A percentile compares a stretch with the other conserved stretches of the same genome.
phyloP scores from a whole-genome alignment of 805 yeast genomes.

The Yarrowia divulgata region DNA sequence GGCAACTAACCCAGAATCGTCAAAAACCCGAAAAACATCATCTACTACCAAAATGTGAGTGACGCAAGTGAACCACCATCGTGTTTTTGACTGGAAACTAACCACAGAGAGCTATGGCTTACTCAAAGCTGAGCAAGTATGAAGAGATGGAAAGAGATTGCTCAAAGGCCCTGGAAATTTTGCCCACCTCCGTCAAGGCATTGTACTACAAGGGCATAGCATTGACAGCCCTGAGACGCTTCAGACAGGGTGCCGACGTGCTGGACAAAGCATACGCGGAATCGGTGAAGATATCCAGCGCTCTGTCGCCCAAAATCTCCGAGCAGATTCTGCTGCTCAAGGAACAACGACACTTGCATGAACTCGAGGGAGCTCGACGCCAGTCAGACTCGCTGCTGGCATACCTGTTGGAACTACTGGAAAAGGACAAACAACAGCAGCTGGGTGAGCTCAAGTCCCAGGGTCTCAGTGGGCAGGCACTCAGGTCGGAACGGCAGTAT shows the following conservation, averaged over 20 bases:
- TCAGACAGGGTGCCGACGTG: slow-evolving; percentile 23
- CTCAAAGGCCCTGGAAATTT: slow-evolving; percentile 21
- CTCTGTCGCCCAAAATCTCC: slow-evolving; percentile 21
- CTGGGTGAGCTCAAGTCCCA: background rate
- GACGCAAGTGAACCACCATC: background rate
- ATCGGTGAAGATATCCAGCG: slow-evolving; percentile 29
- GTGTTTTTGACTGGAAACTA: background rate
- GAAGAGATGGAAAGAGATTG: slow-evolving; percentile 38
- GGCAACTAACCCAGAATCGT: slow-evolving; percentile 26
- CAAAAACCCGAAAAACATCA: slow-evolving; percentile 28
- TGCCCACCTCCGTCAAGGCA: slow-evolving; percentile 19
- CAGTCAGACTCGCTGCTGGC: slow-evolving; percentile 7
- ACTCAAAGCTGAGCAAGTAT: slow-evolving; percentile 17
- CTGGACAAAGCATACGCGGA: slow-evolving; percentile 17
- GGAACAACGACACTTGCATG: slow-evolving; percentile 19
- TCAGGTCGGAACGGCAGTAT: background rate
- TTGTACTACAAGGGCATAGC: slow-evolving; percentile 24
- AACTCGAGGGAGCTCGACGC: background rate
- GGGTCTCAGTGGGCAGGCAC: slow-evolving; percentile 1
- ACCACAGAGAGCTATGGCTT: slow-evolving; percentile 31
- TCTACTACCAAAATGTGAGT: slow-evolving; percentile 36
- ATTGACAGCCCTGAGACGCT: slow-evolving; percentile 11
- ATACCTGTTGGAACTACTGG: slow-evolving; percentile 8
- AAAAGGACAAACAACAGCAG: slow-evolving; percentile 9
- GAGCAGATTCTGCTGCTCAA: slow-evolving; percentile 23